These are phyloP conservation scores for Scutellaria minor DNA, from an alignment of 257 asterid species.

Conservation along the genomic window DNA sequence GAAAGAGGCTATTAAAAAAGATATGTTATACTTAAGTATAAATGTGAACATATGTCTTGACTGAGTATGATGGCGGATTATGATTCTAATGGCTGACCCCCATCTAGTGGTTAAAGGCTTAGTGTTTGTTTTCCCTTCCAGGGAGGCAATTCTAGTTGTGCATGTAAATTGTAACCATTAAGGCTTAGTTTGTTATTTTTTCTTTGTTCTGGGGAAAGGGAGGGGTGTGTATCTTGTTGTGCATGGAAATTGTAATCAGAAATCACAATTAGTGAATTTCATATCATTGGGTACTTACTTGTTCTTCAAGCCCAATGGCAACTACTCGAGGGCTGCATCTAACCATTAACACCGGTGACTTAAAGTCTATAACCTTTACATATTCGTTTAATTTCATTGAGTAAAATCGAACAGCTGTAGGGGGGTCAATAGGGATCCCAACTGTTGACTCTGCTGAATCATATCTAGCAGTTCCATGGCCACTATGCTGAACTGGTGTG, in stretches of 20 bases:
- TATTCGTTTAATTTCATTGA: slow-evolving; percentile 66
- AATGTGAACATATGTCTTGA: too few species aligned
- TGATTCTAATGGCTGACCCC: too few species aligned
- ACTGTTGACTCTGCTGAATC: slow-evolving; percentile 46
- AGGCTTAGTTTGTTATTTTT: background rate
- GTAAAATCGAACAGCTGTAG: slow-evolving; percentile 68
- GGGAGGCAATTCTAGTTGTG: too few species aligned
- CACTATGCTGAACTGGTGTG: slow-evolving; percentile 35
- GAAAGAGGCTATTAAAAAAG: too few species aligned
- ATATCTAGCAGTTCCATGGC: slow-evolving; percentile 46
- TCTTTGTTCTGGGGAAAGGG: background rate
- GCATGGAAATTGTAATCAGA: slow-evolving; percentile 3
- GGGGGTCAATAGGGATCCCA: slow-evolving; percentile 51
- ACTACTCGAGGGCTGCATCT: slow-evolving; percentile 70
- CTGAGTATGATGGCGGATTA: too few species aligned
- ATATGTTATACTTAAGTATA: too few species aligned
- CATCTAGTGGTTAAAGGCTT: too few species aligned
- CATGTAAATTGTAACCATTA: too few species aligned
- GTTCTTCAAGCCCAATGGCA: slow-evolving; percentile 81
- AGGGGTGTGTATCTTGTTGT: background rate
- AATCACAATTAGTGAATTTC: slow-evolving; percentile 3
- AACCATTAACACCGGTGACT: slow-evolving; percentile 69
- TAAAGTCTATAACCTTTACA: slow-evolving; percentile 61
- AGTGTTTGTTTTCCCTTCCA: too few species aligned
- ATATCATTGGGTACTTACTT: slow-evolving; percentile 49